Evolutionary conservation across 805 yeast genomes (phyloP).

Genomic region (Barnettozyma salicaria): DNA sequence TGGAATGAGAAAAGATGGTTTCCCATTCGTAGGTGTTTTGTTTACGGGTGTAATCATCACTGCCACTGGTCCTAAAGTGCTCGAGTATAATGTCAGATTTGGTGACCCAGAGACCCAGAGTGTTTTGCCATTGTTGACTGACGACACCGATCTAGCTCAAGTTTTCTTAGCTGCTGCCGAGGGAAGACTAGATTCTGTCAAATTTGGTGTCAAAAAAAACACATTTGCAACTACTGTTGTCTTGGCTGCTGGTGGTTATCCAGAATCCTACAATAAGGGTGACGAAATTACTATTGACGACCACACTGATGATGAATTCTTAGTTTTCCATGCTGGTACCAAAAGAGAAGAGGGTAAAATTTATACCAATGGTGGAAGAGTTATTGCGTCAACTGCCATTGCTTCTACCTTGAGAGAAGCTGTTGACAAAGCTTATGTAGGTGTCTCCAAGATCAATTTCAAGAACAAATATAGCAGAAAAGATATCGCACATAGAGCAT

Average conservation of each 20-base stretch:
- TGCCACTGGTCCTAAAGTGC: conserved; percentile 83
- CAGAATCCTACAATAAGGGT: conserved; percentile 80
- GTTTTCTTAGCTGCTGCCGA: conserved; percentile 91
- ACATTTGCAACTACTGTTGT: conserved; percentile 88
- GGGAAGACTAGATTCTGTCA: conserved; percentile 84
- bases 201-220: conserved; percentile 43
- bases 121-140: conserved; percentile 77
- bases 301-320: conserved; percentile 42
- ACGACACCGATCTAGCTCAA: conserved; percentile 88
- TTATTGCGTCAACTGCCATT: conserved; percentile 87
- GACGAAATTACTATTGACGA: conserved; percentile 63
- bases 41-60: conserved; percentile 95
- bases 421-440: conserved; percentile 79
- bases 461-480: conserved; percentile 74
- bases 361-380: conserved; percentile 93
- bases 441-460: conserved; percentile 73
- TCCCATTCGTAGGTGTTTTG: conserved; percentile 91
- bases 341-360: conserved; percentile 47
- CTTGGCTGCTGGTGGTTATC: conserved; percentile 96
- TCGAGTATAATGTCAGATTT: conserved; percentile 95
- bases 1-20: conserved; percentile 94
- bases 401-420: conserved; percentile 73
- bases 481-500: conserved; percentile 96
- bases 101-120: conserved; percentile 99
- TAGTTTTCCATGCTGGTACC: conserved; percentile 97